Conservation (phyloP, 257 asterid species). For the Solanum chaucha region DNA sequence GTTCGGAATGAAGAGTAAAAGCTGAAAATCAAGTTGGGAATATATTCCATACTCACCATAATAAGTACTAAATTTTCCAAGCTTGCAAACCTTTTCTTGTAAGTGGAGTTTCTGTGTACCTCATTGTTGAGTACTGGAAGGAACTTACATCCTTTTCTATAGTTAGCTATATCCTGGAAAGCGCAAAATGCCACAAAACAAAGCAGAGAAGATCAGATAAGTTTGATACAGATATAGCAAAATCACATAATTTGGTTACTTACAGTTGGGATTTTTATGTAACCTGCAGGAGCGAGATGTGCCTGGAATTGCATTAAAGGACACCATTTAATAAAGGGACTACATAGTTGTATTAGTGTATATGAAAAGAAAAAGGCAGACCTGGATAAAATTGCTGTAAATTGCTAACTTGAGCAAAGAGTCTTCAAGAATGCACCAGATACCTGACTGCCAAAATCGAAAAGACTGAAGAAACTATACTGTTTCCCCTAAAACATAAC, state of each 20-base stretch:
- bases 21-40: neutral
- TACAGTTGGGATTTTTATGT: slow-evolving; percentile 82
- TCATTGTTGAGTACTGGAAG: slow-evolving; percentile 78
- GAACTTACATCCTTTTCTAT: slow-evolving; percentile 60
- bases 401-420: slow-evolving; percentile 41
- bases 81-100: slow-evolving; percentile 72
- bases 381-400: slow-evolving; percentile 75
- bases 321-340: slow-evolving; percentile 2
- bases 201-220: neutral
- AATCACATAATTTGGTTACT: slow-evolving; percentile 12
- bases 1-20: neutral
- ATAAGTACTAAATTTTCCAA: slow-evolving; percentile 81
- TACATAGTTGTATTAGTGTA: neutral
- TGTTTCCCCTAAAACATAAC: neutral
- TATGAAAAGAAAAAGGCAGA: slow-evolving; percentile 14
- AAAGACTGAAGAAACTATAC: neutral
- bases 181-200: neutral
- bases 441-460: slow-evolving; percentile 51
- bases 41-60: slow-evolving; percentile 33
- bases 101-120: slow-evolving; percentile 40
- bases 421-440: slow-evolving; percentile 56
- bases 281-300: slow-evolving; percentile 73
- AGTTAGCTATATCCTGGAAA: slow-evolving; percentile 52
- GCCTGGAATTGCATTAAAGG: slow-evolving; percentile 46
- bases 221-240: neutral